Evolutionary conservation across 1,139 yeast genomes (phyloP).

Genomic region (Pneumocystis sp.): DNA sequence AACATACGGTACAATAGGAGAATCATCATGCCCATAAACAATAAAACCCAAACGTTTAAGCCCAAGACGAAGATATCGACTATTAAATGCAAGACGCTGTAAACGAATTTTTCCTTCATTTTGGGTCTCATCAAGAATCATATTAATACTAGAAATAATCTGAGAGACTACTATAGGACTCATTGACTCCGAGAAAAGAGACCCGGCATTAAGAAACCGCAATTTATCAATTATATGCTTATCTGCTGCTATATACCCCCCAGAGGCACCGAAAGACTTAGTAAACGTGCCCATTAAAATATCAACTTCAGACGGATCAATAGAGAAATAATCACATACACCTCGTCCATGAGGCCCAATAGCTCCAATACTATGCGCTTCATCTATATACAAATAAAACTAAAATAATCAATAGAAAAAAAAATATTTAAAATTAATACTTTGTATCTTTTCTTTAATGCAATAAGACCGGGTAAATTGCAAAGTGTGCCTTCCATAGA

Average conservation of each 20-base stretch:
- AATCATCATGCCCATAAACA: slow-evolving; percentile 88
- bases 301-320: slow-evolving; percentile 63
- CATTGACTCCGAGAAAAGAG: slow-evolving; percentile 66
- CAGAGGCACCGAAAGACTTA: slow-evolving; percentile 96
- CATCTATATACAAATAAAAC: slow-evolving; percentile 82
- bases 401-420: background rate
- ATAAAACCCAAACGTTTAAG: slow-evolving; percentile 83
- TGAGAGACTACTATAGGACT: slow-evolving; percentile 88
- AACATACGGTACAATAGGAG: slow-evolving; percentile 70
- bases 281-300: slow-evolving; percentile 94
- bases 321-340: slow-evolving; percentile 79
- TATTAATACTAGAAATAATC: slow-evolving; percentile 62
- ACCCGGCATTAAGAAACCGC: slow-evolving; percentile 58
- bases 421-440: background rate
- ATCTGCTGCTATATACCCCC: slow-evolving; percentile 82
- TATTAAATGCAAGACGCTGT: slow-evolving; percentile 86
- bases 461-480: slow-evolving; percentile 64
- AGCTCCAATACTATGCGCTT: slow-evolving; percentile 97
- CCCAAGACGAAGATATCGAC: slow-evolving; percentile 82
- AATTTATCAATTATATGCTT: slow-evolving; percentile 55
- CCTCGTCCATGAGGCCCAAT: slow-evolving; percentile 90
- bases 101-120: slow-evolving; percentile 89
- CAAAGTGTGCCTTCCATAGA: slow-evolving; percentile 97
- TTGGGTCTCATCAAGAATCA: slow-evolving; percentile 63
- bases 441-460: slow-evolving; percentile 68